Evolutionary conservation across 2,329 filamentous ascomycete species (phyloP).

Genomic region (Apiospora rasikravindrae): DNA sequence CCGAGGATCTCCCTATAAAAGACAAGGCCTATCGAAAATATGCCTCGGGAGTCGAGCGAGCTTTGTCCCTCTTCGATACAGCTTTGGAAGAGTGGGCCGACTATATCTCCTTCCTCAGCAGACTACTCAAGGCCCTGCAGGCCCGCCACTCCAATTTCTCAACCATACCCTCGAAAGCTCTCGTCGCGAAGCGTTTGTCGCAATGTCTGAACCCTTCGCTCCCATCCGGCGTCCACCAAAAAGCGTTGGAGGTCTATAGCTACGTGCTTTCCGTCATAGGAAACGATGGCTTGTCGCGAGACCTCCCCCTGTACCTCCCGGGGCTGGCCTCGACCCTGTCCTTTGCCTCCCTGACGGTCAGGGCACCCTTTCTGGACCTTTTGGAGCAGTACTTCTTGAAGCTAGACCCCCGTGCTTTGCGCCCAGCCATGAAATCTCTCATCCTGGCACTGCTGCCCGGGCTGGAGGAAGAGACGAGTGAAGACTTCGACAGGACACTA

Average conservation of each 20-base stretch:
- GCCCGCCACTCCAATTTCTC: conserved; percentile 75
- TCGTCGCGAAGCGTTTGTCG: conserved; percentile 87
- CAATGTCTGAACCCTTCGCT: conserved; percentile 94
- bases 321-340: conserved; percentile 88
- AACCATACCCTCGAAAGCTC: conserved; percentile 78
- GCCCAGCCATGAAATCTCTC: conserved; percentile 88
- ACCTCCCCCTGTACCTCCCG: conserved; percentile 87
- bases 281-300: conserved; percentile 76
- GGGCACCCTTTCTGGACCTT: conserved; percentile 82
- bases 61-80: conserved; percentile 88
- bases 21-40: conserved; percentile 84
- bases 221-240: conserved; percentile 96
- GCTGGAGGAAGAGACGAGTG: conserved; percentile 93
- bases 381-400: conserved; percentile 81
- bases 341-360: conserved; percentile 91
- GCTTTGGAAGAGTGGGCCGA: conserved; percentile 98
- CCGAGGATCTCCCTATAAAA: conserved; percentile 60
- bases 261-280: conserved; percentile 89
- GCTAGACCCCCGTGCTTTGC: conserved; percentile 72
- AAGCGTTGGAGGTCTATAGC: conserved; percentile 90
- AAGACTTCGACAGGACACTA: conserved; percentile 92
- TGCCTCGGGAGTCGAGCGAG: conserved; percentile 84
- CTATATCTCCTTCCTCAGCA: conserved; percentile 95
- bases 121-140: conserved; percentile 91
- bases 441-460: conserved; percentile 89